Percentiles rank a stretch among this genome's conserved stretches.
Evolutionary conservation across 768 basidiomycete genomes (phyloP).

Genomic region (Phanerodontia chrysosporium): DNA sequence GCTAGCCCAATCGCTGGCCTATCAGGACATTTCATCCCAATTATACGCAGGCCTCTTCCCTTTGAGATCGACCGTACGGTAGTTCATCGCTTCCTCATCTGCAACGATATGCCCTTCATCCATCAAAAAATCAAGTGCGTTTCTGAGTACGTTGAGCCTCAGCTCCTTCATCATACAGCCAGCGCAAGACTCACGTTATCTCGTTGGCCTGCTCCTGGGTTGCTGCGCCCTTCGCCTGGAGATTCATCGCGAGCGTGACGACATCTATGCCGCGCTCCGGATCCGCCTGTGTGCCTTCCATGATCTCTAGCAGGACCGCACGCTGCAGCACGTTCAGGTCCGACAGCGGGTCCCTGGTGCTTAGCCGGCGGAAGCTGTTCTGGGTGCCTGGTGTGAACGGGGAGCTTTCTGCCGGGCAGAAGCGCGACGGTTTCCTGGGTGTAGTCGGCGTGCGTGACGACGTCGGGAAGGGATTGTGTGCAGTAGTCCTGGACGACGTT

Average conservation of each 20-base stretch:
- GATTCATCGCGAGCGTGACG: neutral
- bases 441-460: neutral
- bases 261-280: neutral
- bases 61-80: neutral
- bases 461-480: neutral
- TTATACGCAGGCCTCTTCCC: neutral
- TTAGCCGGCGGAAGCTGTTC: neutral
- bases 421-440: neutral
- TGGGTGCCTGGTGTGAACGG: neutral
- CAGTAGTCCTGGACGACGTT: neutral
- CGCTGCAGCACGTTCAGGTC: conserved; percentile 19
- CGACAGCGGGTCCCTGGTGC: conserved; percentile 16
- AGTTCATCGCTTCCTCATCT: neutral
- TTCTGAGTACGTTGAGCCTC: conserved; percentile 7
- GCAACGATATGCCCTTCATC: conserved; percentile 15
- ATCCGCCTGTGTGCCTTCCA: neutral
- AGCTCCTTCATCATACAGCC: neutral
- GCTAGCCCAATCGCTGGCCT: too few species aligned
- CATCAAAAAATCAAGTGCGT: conserved; percentile 19
- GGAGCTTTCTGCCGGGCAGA: neutral
- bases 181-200: neutral
- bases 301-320: conserved; percentile 19
- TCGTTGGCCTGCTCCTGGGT: neutral
- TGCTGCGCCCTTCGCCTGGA: neutral
- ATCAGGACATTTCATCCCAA: neutral